Evolutionary conservation across 2,329 filamentous ascomycete species (phyloP).

Genomic region (Stachybotrys chartarum): DNA sequence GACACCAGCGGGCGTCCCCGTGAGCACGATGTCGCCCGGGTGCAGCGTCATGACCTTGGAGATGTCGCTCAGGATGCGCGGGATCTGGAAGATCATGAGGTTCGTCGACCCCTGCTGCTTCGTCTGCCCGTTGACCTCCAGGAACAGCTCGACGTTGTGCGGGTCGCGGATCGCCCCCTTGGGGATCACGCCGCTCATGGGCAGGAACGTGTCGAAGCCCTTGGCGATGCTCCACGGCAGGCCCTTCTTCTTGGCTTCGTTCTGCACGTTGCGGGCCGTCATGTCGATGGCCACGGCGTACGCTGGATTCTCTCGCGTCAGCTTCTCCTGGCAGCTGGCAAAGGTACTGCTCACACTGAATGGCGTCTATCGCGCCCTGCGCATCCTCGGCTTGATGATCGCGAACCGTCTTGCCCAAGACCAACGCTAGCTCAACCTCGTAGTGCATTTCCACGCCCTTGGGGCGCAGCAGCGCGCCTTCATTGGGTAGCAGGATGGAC

Average conservation of each 20-base stretch:
- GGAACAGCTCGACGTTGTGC: slow-evolving; percentile 78
- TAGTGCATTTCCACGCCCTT: slow-evolving; percentile 82
- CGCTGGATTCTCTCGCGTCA: slow-evolving; percentile 35
- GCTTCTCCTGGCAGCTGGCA: background rate
- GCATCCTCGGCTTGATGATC: slow-evolving; percentile 71
- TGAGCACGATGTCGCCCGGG: slow-evolving; percentile 86
- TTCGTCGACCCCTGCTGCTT: slow-evolving; percentile 85
- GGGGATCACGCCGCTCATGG: slow-evolving; percentile 72
- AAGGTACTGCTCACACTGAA: slow-evolving; percentile 54
- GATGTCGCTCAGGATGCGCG: slow-evolving; percentile 81
- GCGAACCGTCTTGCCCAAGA: slow-evolving; percentile 75
- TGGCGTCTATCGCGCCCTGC: slow-evolving; percentile 70
- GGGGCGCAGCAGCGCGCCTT: slow-evolving; percentile 75
- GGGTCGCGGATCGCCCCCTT: slow-evolving; percentile 79
- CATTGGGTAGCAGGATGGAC: slow-evolving; percentile 71
- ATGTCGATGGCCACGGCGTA: slow-evolving; percentile 94
- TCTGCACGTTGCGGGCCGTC: slow-evolving; percentile 92
- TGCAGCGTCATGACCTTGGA: slow-evolving; percentile 91
- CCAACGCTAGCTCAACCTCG: slow-evolving; percentile 86
- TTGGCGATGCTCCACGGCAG: slow-evolving; percentile 95
- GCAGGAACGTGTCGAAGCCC: slow-evolving; percentile 96
- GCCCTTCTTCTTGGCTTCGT: slow-evolving; percentile 91
- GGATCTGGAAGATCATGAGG: slow-evolving; percentile 89
- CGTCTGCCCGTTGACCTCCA: slow-evolving; percentile 72
- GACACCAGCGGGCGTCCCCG: slow-evolving; percentile 96